Evolutionary conservation across 1,284 basidiomycete species (phyloP), one percentile per base, ranked within the genome.

Genomic region (Mycena citricolor): DNA sequence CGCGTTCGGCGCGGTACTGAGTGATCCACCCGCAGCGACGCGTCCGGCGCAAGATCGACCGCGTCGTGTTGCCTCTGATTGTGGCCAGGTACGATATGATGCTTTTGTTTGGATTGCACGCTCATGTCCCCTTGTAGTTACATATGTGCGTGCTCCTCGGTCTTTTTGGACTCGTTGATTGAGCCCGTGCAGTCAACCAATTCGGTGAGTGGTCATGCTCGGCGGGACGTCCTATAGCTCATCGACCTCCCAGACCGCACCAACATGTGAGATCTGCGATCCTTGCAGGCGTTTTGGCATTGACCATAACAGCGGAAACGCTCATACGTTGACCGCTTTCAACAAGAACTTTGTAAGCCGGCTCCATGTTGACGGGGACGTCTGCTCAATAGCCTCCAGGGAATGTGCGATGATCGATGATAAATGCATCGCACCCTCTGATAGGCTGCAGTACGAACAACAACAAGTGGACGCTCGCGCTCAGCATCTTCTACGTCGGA

Each of bases 401-500:
- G 68, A 12, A 71, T 79, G 47, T 52, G 19, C 21, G 39, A 19
- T 22, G 21, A 5, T 31, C 10, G 2, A 12, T 42, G 17, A 37
- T 17, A 22, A 35, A 19, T 30, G 10, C 2, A 8, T 16, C n/a
- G 34, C 11, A 14, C 19, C 10, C 21, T 36, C 19, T 24, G 20
- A 21, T 36, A 12, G 19, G 25, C 22, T 44, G 16, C 32, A 52
- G 45, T 39, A 69, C 68, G 23, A 62, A 63, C 31, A 79, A 78
- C 55, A 65, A 71, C 49, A 73, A 69, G 58, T 78, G 76, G 76
- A 78, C 77, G 0, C 54, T 78, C 4, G 76, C 68, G 2, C 58
- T 78, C 30, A 76, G 75, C 45, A 73, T 79, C 21, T 79, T 79
- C 57, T 78, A 79, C 46, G 73, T 77, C 22, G 77, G 76, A 35